Base-by-base conservation (phyloP, 1,139 yeast genomes). In the Hyphopichia pseudoburtonii region DNA sequence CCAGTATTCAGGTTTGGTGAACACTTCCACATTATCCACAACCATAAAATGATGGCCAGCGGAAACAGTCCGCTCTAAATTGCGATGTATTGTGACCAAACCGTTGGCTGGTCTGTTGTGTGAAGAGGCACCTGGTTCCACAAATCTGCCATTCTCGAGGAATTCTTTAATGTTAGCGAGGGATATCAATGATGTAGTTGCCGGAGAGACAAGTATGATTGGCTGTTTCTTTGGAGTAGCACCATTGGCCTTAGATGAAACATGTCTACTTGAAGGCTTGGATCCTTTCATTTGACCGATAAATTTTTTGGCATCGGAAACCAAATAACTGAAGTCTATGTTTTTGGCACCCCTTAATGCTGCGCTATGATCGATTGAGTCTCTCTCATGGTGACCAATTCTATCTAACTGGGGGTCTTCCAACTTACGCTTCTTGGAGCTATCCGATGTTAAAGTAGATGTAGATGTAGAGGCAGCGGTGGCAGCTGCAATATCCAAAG, bases 1-100 rank as follows among this genome's bases (percentile, higher is more conserved):
- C 99, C 99, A 92, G 62, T 94, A 89, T 55, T 92, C 98, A 3
- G 96, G 96, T 56, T 89, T 90, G 18, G 86, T 82, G 67, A 92
- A 90, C 61, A 82, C 77, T 39, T 89, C 95, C 5, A 89, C 89
- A 42, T 86, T 86, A 56, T 87, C 95, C 18, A 89, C 97, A 36
- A 92, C 86, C 51, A 86, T 74, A 49, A 86, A 84, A 36, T 79
- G 76, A 35, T 68, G 75, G 26, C 86, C 74, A 8, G 73, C 66
- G 6, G 71, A 57, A 24, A 80, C 76, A 32, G 85, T 64, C 46
- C 73, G 66, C 32, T 78, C 78, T 21, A 84, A 76, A 6, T 68
- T 64, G 45, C 86, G 84, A 34, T 70, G 62, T 29, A 88, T 56
- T 36, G 77, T 66, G 37, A 78, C 71, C 44, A 83, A 64, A 11